phyloP scores from a whole-genome alignment of 2,329 filamentous ascomycete species.

The Aaosphaeria pasadenensis region DNA sequence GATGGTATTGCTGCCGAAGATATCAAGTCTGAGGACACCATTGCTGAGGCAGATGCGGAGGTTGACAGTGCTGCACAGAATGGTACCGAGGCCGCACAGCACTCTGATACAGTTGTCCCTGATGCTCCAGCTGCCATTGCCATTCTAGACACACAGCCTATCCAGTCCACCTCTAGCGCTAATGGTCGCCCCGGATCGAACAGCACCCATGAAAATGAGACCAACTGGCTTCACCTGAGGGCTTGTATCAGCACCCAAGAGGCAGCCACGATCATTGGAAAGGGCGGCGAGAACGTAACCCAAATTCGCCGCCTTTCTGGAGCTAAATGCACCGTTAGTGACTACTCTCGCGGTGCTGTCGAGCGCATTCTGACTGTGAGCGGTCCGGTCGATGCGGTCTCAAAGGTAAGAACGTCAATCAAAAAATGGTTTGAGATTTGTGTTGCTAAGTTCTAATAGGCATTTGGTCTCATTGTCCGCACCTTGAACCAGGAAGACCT shows the following conservation, averaged over 20 bases:
- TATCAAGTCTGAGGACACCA: slow-evolving; percentile 24
- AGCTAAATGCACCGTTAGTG: slow-evolving; percentile 97
- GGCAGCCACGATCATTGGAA: slow-evolving; percentile 96
- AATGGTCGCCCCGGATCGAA: slow-evolving; percentile 50
- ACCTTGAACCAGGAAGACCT: slow-evolving; percentile 97
- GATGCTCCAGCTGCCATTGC: slow-evolving; percentile 48
- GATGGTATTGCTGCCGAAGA: slow-evolving; percentile 32
- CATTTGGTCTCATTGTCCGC: slow-evolving; percentile 96
- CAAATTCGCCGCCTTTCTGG: slow-evolving; percentile 93
- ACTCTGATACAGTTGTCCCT: slow-evolving; percentile 64
- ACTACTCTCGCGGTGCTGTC: slow-evolving; percentile 94
- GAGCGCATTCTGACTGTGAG: slow-evolving; percentile 98
- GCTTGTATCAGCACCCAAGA: slow-evolving; percentile 97
- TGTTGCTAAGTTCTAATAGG: slow-evolving; percentile 50
- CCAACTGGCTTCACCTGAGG: slow-evolving; percentile 93
- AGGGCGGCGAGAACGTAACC: slow-evolving; percentile 97
- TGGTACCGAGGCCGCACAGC: slow-evolving; percentile 58
- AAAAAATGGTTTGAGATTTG: background rate
- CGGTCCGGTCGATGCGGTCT: slow-evolving; percentile 91
- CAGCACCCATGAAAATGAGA: slow-evolving; percentile 73
- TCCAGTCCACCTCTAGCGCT: slow-evolving; percentile 54
- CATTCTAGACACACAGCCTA: slow-evolving; percentile 55
- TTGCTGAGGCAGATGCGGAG: slow-evolving; percentile 21
- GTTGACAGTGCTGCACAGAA: slow-evolving; percentile 39
- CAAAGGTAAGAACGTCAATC: slow-evolving; percentile 64